Evolutionary conservation across 352 stramenopile species (phyloP).

Genomic region (Phytophthora citrophthora): DNA sequence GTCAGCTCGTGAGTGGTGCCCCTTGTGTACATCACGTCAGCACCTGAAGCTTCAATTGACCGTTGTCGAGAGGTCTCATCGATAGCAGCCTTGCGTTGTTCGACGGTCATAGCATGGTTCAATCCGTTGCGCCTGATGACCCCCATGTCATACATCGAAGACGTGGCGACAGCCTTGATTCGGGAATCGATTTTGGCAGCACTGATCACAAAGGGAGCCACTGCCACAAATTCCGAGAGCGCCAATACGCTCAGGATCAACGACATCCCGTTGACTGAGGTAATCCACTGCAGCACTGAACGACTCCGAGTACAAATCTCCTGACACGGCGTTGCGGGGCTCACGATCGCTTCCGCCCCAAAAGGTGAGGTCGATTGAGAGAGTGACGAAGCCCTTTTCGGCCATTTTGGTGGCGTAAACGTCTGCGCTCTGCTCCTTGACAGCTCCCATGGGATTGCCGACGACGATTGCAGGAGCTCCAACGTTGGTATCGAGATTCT

Average conservation of each 20-base stretch:
- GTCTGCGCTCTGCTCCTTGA: no score
- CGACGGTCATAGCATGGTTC: background rate
- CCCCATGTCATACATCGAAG: conserved; percentile 24
- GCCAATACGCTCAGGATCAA: conserved; percentile 16
- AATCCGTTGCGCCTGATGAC: conserved; percentile 2
- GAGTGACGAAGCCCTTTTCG: no score
- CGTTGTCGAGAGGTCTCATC: conserved; percentile 1
- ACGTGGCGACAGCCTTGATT: conserved; percentile 20
- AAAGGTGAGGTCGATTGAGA: no score
- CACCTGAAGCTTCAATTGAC: conserved; percentile 2
- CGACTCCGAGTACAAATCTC: conserved; percentile 11
- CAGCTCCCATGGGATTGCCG: no score
- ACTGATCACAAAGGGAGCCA: conserved; percentile 14
- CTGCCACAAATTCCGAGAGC: conserved; percentile 20
- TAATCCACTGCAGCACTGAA: conserved; percentile 23
- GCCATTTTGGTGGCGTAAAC: no score
- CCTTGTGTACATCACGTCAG: conserved; percentile 1
- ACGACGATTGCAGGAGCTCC: no score
- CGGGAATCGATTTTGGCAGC: conserved; percentile 26
- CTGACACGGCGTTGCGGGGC: conserved; percentile 5
- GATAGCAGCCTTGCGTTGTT: conserved; percentile 8
- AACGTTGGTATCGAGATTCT: no score
- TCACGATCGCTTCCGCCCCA: background rate
- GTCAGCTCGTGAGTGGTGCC: conserved; percentile 18
- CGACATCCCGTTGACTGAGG: conserved; percentile 5